Conservation (phyloP, 306 rosid species). For the Rosa lucieae region DNA sequence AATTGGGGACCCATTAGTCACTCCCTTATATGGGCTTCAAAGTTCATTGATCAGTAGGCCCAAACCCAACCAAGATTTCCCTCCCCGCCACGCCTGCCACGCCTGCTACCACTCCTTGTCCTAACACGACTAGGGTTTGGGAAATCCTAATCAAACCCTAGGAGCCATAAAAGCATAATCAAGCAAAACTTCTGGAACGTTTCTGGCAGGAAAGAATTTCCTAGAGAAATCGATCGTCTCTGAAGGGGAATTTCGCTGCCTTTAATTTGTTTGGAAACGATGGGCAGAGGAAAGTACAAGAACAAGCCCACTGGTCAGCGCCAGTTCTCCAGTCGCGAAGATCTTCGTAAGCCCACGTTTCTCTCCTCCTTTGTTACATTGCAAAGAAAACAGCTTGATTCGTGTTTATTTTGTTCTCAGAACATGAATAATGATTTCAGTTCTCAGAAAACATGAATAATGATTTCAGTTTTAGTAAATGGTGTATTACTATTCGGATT, state of each 20-base stretch:
- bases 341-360: constrained; percentile 52
- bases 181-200: neutral
- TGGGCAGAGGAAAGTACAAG: constrained; percentile 97
- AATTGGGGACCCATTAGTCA: too few species aligned
- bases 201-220: neutral
- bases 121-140: constrained; percentile 10
- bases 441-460: neutral
- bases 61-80: neutral
- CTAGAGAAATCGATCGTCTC: neutral
- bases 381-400: neutral
- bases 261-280: constrained; percentile 12
- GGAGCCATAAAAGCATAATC: neutral
- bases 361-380: neutral
- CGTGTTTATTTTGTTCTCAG: neutral
- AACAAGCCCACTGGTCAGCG: constrained; percentile 95
- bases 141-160: constrained; percentile 1
- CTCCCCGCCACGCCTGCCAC: neutral
- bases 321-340: constrained; percentile 84
- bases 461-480: neutral
- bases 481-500: neutral
- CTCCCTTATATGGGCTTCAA: neutral
- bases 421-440: neutral
- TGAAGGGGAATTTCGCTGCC: neutral
- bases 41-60: neutral
- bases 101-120: neutral